phyloP scores from a whole-genome alignment of 805 yeast genomes.

The Maudiozyma barnettii region DNA sequence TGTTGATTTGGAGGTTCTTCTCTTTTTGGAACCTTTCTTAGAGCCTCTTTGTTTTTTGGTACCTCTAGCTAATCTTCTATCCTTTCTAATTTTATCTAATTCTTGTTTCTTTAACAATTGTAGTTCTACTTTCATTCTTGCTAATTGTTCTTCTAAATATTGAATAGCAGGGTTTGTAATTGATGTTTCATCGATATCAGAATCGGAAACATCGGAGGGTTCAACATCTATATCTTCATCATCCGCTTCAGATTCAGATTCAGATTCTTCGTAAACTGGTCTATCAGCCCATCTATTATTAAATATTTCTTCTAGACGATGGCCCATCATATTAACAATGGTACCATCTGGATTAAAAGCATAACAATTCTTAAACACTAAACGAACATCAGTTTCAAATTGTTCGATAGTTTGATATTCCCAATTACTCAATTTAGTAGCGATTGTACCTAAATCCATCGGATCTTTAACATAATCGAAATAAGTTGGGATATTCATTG shows the following conservation, averaged over 20 bases:
- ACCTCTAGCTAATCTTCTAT: conserved; percentile 36
- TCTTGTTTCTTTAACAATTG: conserved; percentile 74
- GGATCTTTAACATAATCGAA: conserved; percentile 80
- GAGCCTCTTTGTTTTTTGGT: conserved; percentile 18
- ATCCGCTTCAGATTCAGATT: conserved; percentile 35
- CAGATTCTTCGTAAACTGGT: conserved; percentile 56
- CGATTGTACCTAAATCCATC: conserved; percentile 87
- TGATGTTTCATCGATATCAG: conserved; percentile 49
- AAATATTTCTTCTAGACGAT: conserved; percentile 75
- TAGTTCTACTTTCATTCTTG: conserved; percentile 76
- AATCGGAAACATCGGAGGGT: conserved; percentile 37
- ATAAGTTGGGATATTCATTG: conserved; percentile 85
- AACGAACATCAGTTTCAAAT: conserved; percentile 71
- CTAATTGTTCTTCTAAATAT: conserved; percentile 77
- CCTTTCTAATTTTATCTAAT: conserved; percentile 54
- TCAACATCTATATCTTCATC: conserved; percentile 29
- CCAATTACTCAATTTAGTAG: conserved; percentile 70
- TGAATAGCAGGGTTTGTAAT: conserved; percentile 85
- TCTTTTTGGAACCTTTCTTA: conserved; percentile 13
- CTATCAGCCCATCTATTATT: conserved; percentile 82
- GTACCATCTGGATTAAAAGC: conserved; percentile 94
- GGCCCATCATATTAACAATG: conserved; percentile 93
- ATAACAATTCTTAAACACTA: conserved; percentile 84
- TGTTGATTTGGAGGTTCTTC: conserved; percentile 27
- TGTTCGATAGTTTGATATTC: conserved; percentile 84